Conservation (phyloP, 495 filamentous ascomycete species). For the Umbilicaria muhlenbergii region DNA sequence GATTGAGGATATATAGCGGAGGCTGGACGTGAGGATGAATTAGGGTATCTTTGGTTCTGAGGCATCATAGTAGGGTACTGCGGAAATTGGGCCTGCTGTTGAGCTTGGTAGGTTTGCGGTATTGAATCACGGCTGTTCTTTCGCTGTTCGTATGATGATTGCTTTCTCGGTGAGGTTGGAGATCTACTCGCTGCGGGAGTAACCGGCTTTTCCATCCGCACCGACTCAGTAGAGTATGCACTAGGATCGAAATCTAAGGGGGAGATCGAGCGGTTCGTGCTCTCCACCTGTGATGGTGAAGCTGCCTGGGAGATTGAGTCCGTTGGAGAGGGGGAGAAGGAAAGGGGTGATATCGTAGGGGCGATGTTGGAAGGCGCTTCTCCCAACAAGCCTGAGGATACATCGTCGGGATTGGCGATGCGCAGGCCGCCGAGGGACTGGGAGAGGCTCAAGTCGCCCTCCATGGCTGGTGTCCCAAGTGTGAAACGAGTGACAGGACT, state of each 20-base stretch:
- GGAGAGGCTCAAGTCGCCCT: slow-evolving; percentile 83
- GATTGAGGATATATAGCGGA: slow-evolving; percentile 39
- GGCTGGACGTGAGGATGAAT: slow-evolving; percentile 32
- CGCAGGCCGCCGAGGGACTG: slow-evolving; percentile 86
- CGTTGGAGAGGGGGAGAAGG: slow-evolving; percentile 1
- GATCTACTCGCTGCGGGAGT: slow-evolving; percentile 1
- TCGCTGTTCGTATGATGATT: slow-evolving; percentile 8
- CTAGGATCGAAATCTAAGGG: slow-evolving; percentile 24
- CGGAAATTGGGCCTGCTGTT: slow-evolving; percentile 29
- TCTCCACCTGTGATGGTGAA: slow-evolving; percentile 5
- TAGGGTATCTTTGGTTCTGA: slow-evolving; percentile 11
- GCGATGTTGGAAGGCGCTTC: slow-evolving; percentile 16
- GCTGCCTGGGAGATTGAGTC: neutral
- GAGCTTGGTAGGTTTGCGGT: slow-evolving; percentile 27
- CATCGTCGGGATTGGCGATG: slow-evolving; percentile 92
- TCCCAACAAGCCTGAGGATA: slow-evolving; percentile 40
- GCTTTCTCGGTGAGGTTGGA: slow-evolving; percentile 5
- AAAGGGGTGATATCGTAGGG: slow-evolving; percentile 8
- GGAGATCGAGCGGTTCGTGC: slow-evolving; percentile 10
- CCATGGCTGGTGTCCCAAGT: slow-evolving; percentile 39
- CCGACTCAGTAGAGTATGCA: slow-evolving; percentile 15
- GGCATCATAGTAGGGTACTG: slow-evolving; percentile 20
- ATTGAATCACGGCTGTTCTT: slow-evolving; percentile 21
- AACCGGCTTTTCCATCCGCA: slow-evolving; percentile 4
- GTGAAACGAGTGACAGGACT: neutral